Percentiles rank a stretch among this genome's conserved stretches.
Evolutionary conservation across 2,329 filamentous ascomycete genomes (phyloP).

Genomic region (Colletotrichum sp.): DNA sequence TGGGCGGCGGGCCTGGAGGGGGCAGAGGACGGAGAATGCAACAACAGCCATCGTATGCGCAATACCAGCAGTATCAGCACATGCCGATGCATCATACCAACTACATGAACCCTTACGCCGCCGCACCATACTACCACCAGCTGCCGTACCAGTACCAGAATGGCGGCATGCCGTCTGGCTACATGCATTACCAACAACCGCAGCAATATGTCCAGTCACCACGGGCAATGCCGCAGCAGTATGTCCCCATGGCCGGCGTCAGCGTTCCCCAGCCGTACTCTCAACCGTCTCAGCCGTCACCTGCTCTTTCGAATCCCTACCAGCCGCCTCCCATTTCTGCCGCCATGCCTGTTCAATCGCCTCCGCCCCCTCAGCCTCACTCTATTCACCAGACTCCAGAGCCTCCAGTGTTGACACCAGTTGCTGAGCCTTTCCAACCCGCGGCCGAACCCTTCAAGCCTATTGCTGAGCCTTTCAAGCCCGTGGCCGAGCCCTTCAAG

Average conservation of each 20-base stretch:
- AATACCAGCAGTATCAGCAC: constrained; percentile 28
- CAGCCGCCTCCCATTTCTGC: constrained; percentile 54
- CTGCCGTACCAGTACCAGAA: constrained; percentile 66
- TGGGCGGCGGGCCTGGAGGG: constrained; percentile 33
- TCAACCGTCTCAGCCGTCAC: constrained; percentile 54
- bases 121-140: constrained; percentile 52
- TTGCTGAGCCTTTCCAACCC: not conserved
- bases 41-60: constrained; percentile 39
- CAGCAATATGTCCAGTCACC: constrained; percentile 52
- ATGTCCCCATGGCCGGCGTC: constrained; percentile 56
- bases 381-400: constrained; percentile 12
- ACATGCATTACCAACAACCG: constrained; percentile 51
- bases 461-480: not conserved
- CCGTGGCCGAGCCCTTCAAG: not conserved
- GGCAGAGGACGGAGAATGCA: constrained; percentile 42
- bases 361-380: constrained; percentile 44
- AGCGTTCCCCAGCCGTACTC: constrained; percentile 51
- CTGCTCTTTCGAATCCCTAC: constrained; percentile 62
- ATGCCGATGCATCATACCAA: constrained; percentile 48
- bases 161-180: constrained; percentile 50
- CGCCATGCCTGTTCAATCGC: constrained; percentile 52
- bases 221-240: constrained; percentile 56
- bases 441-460: not conserved
- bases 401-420: constrained; percentile 13
- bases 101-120: constrained; percentile 56